Evolutionary conservation across 148 eudicot genomes (phyloP).

Genomic region (Gaultheria prostrata): DNA sequence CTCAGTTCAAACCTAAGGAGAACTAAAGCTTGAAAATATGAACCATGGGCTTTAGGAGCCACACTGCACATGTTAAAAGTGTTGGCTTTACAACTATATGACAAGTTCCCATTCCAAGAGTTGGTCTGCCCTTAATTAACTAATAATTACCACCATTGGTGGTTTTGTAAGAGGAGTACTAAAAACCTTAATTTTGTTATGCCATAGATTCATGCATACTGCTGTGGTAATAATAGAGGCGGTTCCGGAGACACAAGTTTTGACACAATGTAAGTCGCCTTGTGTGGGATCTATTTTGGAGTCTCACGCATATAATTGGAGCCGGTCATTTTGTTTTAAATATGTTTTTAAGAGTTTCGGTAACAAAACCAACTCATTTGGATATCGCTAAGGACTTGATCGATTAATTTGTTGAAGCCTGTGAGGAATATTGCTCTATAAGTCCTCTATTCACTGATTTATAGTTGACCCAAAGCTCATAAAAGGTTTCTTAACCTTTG

Average conservation of each 20-base stretch:
- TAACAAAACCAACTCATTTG: too few relatives aligned
- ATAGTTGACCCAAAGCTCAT: neutral
- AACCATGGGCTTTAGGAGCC: neutral
- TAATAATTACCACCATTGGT: neutral
- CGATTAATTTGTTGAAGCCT: neutral
- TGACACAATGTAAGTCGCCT: too few relatives aligned
- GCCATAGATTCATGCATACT: too few relatives aligned
- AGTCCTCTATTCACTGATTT: neutral
- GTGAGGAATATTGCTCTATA: neutral
- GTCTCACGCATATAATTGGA: too few relatives aligned
- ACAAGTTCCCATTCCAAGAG: neutral
- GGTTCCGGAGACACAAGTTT: too few relatives aligned
- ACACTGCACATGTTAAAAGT: constrained; percentile 6
- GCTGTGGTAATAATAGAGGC: too few relatives aligned
- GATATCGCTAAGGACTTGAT: too few relatives aligned
- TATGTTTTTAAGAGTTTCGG: too few relatives aligned
- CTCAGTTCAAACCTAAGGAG: neutral
- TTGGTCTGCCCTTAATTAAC: neutral
- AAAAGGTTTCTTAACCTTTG: neutral
- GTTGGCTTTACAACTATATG: neutral
- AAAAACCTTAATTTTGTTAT: too few relatives aligned
- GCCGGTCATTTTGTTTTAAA: too few relatives aligned
- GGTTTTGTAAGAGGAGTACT: too few relatives aligned
- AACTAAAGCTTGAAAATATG: neutral
- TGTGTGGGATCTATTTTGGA: too few relatives aligned